phyloP scores from a whole-genome alignment of 345 rosid species.

The Cardiospermum halicacabum region DNA sequence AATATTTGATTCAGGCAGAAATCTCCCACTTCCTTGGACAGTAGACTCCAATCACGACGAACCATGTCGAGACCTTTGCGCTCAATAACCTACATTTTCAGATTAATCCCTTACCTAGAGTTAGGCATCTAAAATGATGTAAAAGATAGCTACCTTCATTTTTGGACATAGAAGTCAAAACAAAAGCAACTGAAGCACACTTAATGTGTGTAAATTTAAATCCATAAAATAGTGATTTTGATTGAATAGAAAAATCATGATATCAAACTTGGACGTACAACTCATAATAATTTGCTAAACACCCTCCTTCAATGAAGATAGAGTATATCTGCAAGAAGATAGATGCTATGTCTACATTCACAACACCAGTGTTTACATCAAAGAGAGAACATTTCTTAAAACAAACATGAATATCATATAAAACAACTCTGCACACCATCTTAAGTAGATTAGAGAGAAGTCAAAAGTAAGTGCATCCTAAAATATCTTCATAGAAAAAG shows the following conservation, averaged over 20 bases:
- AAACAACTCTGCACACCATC: background rate
- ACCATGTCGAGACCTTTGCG: constrained; percentile 99
- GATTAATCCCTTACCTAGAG: constrained; percentile 17
- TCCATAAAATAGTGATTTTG: too few species aligned
- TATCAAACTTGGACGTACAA: too few species aligned
- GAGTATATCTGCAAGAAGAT: too few species aligned
- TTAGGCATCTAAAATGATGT: constrained; percentile 8
- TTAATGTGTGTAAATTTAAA: too few species aligned
- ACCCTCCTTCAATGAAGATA: too few species aligned
- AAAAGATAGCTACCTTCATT: too few species aligned
- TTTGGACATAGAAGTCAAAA: too few species aligned
- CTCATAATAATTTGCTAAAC: too few species aligned
- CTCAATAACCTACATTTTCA: constrained; percentile 70
- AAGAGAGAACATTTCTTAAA: background rate
- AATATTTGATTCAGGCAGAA: constrained; percentile 77
- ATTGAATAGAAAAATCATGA: too few species aligned
- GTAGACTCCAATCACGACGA: constrained; percentile 98
- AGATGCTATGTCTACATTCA: too few species aligned
- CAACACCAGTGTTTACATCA: background rate
- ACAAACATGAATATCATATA: background rate
- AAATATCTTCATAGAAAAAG: too few species aligned
- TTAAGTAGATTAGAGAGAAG: background rate
- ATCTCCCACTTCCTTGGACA: constrained; percentile 92
- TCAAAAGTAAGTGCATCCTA: constrained; percentile 3
- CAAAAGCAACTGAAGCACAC: too few species aligned